These are phyloP conservation scores for Chlamydomonas incerta DNA, from an alignment of 139 green algal species.

Conservation along the genomic window DNA sequence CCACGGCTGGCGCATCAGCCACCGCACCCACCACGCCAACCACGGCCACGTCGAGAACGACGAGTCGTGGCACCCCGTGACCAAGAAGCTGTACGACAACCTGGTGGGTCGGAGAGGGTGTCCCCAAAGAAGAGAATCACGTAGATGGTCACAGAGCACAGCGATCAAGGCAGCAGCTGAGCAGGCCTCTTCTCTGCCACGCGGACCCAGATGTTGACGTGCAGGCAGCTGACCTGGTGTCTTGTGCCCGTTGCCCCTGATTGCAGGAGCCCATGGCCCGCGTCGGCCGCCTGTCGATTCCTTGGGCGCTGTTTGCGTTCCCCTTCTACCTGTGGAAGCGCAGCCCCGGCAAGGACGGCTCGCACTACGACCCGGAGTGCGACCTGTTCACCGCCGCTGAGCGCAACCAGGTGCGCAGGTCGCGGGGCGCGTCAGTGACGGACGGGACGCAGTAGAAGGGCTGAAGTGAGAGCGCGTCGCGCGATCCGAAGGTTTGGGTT, in stretches of 20 bases:
- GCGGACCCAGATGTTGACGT: no score
- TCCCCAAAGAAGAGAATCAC: no score
- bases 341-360: constrained; percentile 90
- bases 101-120: constrained; percentile 65
- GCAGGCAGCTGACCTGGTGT: no score
- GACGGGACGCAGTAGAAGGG: no score
- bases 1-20: constrained; percentile 95
- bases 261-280: constrained; percentile 65
- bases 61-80: constrained; percentile 92
- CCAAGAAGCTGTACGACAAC: constrained; percentile 69
- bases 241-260: no score
- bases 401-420: constrained; percentile 67
- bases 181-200: no score
- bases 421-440: no score
- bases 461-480: no score
- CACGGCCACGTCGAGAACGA: constrained; percentile 97
- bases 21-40: constrained; percentile 95
- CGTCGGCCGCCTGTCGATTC: constrained; percentile 84
- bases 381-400: constrained; percentile 84
- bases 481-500: no score
- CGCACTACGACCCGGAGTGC: constrained; percentile 92
- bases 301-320: constrained; percentile 89
- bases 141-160: no score
- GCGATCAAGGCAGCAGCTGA: no score
- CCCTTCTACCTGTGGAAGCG: constrained; percentile 93